Base-by-base conservation (phyloP, 164 flowering plant genomes). In the Brasenia schreberi region DNA sequence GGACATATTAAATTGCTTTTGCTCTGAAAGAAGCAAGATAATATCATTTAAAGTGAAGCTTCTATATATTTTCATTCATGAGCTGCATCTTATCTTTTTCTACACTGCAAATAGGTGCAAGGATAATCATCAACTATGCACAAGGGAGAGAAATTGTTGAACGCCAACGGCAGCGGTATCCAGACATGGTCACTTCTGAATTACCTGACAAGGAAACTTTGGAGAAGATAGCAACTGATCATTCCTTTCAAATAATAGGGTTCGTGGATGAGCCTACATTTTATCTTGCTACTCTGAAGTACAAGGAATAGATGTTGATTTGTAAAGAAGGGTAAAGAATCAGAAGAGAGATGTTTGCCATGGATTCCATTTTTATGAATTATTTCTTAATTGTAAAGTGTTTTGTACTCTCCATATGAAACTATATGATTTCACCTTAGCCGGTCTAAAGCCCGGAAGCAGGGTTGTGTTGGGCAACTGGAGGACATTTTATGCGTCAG, bases 241-340 rank as follows among this genome's bases (percentile, higher is more conserved):
- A 83, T 77, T 82, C 86, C 11, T 88, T 94, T 69, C 72, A 80
- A 71, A 16, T 89, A 65, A 70, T 72, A 42, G 82, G 87, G 43
- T 88, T 77, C 66, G 77, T 82, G 7, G 96, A 94, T 65, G 90
- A 88, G 61, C 80, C 83, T 65, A 79, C 69, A 5, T 80, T 94
- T 71, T 94, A 84, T 78, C 89, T 94, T 68, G 93, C 96, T 59
- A 85, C 85, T 67, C 73, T 90, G 73, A 80, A 80, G 68, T 81
- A 45, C 14, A 45, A 45, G 14, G 53, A 45, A 45, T 45, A 45
- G 5, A 0, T 45, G 11, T 45, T 45, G 27, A 23, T 23, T 23
- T 23, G 27, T 23, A 23, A 23, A 23, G 27, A 23, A 23, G 27
- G 27, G 27, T 23, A 23, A 23, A 2, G 27, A 23, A 23, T 23